These are phyloP conservation scores for Fraxinus anomala DNA, from an alignment of 257 asterid genomes.

Conservation along the genomic window DNA sequence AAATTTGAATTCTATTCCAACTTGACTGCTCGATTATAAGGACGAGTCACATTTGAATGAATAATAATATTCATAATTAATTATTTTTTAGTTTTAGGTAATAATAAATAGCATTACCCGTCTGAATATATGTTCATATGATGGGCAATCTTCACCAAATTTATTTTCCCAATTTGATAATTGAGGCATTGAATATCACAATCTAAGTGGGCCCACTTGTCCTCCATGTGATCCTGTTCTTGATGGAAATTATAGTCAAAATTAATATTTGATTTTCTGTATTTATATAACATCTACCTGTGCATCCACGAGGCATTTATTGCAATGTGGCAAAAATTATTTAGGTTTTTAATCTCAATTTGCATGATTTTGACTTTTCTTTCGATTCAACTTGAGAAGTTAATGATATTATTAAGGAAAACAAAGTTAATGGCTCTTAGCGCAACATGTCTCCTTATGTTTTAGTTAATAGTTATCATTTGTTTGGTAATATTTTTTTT, in stretches of 20 bases:
- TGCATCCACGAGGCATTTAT: neutral
- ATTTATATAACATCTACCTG: neutral
- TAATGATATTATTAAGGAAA: neutral
- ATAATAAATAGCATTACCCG: no score
- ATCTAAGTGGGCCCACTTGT: neutral
- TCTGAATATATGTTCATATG: neutral
- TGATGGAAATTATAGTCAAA: neutral
- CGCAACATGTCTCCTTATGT: neutral
- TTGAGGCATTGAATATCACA: neutral
- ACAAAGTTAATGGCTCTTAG: neutral
- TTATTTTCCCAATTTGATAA: neutral
- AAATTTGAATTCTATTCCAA: no score
- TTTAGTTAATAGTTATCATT: no score
- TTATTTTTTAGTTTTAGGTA: no score
- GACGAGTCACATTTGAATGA: neutral
- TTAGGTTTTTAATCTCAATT: neutral
- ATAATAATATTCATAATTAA: no score
- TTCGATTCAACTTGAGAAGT: neutral
- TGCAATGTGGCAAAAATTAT: neutral
- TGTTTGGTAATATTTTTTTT: no score
- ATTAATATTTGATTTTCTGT: neutral
- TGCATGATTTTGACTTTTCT: neutral
- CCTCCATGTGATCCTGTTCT: neutral
- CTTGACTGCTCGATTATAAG: neutral
- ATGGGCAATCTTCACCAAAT: neutral